Evolutionary conservation across 2,329 filamentous ascomycete genomes (phyloP).

Genomic region (Amphichorda felina): DNA sequence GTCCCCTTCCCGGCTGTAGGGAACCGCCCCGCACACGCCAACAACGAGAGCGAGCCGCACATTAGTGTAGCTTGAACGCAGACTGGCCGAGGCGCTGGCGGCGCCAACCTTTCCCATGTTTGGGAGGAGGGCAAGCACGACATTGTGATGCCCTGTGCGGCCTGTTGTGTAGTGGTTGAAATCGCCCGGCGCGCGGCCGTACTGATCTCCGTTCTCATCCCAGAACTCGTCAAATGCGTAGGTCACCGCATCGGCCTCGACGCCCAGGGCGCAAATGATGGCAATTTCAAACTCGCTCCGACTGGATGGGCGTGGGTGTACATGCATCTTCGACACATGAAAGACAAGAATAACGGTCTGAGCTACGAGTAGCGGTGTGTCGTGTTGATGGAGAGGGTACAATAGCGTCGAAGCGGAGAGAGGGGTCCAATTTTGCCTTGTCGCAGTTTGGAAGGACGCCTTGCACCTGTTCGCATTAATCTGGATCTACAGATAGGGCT

Average conservation of each 20-base stretch:
- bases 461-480: too few species aligned
- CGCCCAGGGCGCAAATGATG: conserved; percentile 5
- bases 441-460: too few species aligned
- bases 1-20: conserved; percentile 7
- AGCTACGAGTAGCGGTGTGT: too few species aligned
- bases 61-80: conserved; percentile 18
- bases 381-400: too few species aligned
- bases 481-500: too few species aligned
- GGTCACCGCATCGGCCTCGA: conserved; percentile 6
- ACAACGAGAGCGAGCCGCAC: conserved; percentile 21
- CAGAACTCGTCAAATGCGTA: conserved; percentile 4
- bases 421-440: too few species aligned
- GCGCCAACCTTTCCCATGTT: conserved; percentile 16
- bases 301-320: too few species aligned
- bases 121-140: conserved; percentile 13
- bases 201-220: not conserved
- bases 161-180: conserved; percentile 6
- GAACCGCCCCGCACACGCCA: conserved; percentile 25
- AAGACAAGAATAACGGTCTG: too few species aligned
- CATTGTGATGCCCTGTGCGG: conserved; percentile 11
- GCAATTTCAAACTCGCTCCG: conserved; percentile 4
- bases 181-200: conserved; percentile 1
- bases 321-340: too few species aligned
- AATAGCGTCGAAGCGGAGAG: too few species aligned
- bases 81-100: conserved; percentile 11